A percentile compares a stretch with the other conserved stretches of the same genome.
Evolutionary conservation across 2,329 filamentous ascomycete species (phyloP).

Genomic region (Huntiella abstrusa): DNA sequence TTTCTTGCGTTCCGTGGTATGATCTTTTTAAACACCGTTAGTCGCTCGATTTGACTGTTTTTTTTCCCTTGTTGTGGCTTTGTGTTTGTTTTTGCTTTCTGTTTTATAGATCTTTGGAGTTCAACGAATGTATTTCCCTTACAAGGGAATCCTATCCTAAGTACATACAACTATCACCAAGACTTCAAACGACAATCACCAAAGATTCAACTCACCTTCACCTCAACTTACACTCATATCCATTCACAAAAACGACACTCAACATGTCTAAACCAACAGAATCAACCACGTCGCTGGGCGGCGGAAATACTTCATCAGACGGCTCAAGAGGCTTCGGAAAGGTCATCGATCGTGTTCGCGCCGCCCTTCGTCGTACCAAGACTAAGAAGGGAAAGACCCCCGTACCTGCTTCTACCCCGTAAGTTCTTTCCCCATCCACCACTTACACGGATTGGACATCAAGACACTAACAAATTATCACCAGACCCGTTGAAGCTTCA

Average conservation of each 20-base stretch:
- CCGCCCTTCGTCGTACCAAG: neutral
- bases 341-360: neutral
- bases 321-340: neutral
- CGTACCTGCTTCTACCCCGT: neutral
- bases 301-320: neutral
- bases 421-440: neutral
- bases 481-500: too few relatives aligned
- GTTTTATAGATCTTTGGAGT: neutral
- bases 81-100: neutral
- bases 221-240: too few relatives aligned
- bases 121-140: neutral
- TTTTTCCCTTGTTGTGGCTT: neutral
- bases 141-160: too few relatives aligned
- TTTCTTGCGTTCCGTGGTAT: too few relatives aligned
- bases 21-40: too few relatives aligned
- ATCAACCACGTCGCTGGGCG: neutral
- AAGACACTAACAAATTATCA: too few relatives aligned
- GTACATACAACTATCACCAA: too few relatives aligned
- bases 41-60: neutral
- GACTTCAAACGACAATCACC: too few relatives aligned
- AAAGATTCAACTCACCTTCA: too few relatives aligned
- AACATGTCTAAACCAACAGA: neutral
- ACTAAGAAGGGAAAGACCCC: neutral
- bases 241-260: neutral
- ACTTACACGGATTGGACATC: too few relatives aligned